Conservation (phyloP, 352 stramenopile genomes). For the Thalassiosira allenii region DNA sequence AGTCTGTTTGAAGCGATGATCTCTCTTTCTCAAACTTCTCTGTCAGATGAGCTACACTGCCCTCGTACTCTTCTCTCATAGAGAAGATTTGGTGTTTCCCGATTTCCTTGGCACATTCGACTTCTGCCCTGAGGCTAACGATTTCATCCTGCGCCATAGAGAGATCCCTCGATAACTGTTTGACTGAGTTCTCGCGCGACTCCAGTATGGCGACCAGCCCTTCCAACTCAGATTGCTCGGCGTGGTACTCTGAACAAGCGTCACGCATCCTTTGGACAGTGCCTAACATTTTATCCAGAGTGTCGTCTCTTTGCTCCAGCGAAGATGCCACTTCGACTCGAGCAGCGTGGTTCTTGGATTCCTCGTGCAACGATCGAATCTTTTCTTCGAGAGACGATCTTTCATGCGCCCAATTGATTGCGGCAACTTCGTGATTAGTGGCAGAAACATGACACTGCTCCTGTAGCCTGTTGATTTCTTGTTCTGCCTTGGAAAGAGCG, state of each 20-base stretch:
- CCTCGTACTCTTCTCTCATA: conserved; percentile 29
- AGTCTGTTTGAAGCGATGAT: conserved; percentile 15
- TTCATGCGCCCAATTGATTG: conserved; percentile 27
- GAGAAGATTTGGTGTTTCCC: conserved; percentile 22
- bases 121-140: conserved; percentile 37
- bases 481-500: too few species aligned
- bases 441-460: conserved; percentile 5
- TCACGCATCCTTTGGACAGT: conserved; percentile 7
- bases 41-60: conserved; percentile 14
- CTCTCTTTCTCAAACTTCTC: conserved; percentile 15
- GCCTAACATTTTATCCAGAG: conserved; percentile 28
- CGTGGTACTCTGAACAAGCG: conserved; percentile 4
- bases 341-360: conserved; percentile 15
- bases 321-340: conserved; percentile 18
- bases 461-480: conserved; percentile 4
- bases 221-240: conserved; percentile 18
- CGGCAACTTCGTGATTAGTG: conserved; percentile 6
- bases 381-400: conserved; percentile 29
- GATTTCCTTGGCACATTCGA: conserved; percentile 37
- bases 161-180: conserved; percentile 26
- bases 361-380: conserved; percentile 31
- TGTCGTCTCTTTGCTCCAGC: conserved; percentile 14
- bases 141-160: conserved; percentile 39
- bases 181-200: conserved; percentile 18
- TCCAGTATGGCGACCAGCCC: conserved; percentile 23